Percentiles rank a stretch among this genome's conserved stretches.
phyloP scores from a whole-genome alignment of 2,329 filamentous ascomycete species.

The Talaromyces sp. region DNA sequence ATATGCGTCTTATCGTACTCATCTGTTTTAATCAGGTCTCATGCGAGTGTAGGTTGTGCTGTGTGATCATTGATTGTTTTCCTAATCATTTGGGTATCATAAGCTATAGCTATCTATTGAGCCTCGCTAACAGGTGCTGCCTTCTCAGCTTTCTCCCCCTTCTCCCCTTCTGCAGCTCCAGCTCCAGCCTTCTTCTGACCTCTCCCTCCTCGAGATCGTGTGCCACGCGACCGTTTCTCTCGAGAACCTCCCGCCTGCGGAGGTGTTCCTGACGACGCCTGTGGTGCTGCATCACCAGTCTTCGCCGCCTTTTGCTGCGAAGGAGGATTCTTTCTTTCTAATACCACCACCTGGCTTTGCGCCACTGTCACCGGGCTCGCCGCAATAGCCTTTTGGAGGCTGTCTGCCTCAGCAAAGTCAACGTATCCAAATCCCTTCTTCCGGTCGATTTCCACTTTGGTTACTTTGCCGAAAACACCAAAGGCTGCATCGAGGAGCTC shows the following conservation, averaged over 20 bases:
- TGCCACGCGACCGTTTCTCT: conserved; percentile 11
- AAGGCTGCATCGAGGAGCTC: conserved; percentile 70
- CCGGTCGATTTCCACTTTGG: conserved; percentile 85
- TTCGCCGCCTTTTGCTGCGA: conserved; percentile 7
- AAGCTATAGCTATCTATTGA: background rate
- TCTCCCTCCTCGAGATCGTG: conserved; percentile 10
- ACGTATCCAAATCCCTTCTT: conserved; percentile 93
- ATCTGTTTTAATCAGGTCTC: too few species aligned
- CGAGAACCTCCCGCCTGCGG: conserved; percentile 1
- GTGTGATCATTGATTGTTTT: background rate
- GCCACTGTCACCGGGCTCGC: conserved; percentile 79
- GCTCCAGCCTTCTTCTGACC: conserved; percentile 8
- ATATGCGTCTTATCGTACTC: too few species aligned
- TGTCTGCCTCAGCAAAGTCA: conserved; percentile 71
- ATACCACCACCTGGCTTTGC: conserved; percentile 78
- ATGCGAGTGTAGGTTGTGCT: too few species aligned
- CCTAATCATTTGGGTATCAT: background rate
- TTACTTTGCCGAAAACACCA: conserved; percentile 67
- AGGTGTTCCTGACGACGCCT: conserved; percentile 3
- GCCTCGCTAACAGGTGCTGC: conserved; percentile 1
- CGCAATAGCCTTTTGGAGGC: conserved; percentile 71
- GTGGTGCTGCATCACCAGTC: conserved; percentile 2
- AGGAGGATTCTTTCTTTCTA: conserved; percentile 52
- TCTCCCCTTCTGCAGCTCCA: background rate
- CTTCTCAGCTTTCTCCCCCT: conserved; percentile 1